Percentiles rank a stretch among this genome's conserved stretches.
These are phyloP conservation scores for Ocimum tenuiflorum DNA, from an alignment of 257 asterid species.

Conservation along the genomic window DNA sequence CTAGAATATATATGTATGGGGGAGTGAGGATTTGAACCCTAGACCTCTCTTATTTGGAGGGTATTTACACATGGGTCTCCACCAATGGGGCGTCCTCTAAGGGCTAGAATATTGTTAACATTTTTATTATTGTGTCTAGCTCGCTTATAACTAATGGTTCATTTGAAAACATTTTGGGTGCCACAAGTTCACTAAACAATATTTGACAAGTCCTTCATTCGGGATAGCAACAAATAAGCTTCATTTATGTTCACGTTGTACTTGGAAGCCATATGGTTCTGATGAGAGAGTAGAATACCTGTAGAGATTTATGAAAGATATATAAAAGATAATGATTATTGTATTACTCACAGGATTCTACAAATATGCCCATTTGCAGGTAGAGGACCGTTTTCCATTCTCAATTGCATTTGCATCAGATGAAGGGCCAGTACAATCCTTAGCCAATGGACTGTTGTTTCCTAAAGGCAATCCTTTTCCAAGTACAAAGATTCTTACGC, in stretches of 20 bases:
- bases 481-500: slow-evolving; percentile 54
- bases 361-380: slow-evolving; percentile 45
- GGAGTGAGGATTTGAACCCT: no score
- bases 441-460: slow-evolving; percentile 49
- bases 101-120: background rate
- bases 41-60: no score
- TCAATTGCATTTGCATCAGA: slow-evolving; percentile 73
- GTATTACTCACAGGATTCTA: background rate
- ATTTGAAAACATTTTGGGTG: background rate
- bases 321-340: background rate
- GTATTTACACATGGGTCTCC: no score
- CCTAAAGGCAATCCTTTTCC: slow-evolving; percentile 68
- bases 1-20: no score
- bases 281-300: slow-evolving; percentile 3
- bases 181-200: background rate
- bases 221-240: background rate
- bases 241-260: slow-evolving; percentile 4
- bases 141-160: background rate
- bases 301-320: background rate
- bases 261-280: slow-evolving; percentile 2
- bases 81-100: no score
- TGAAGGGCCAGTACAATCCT: slow-evolving; percentile 42
- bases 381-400: slow-evolving; percentile 84
- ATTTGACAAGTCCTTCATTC: background rate
- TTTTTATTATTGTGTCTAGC: background rate